Base-by-base conservation (phyloP, 805 yeast genomes). In the Wickerhamiella lipophila region DNA sequence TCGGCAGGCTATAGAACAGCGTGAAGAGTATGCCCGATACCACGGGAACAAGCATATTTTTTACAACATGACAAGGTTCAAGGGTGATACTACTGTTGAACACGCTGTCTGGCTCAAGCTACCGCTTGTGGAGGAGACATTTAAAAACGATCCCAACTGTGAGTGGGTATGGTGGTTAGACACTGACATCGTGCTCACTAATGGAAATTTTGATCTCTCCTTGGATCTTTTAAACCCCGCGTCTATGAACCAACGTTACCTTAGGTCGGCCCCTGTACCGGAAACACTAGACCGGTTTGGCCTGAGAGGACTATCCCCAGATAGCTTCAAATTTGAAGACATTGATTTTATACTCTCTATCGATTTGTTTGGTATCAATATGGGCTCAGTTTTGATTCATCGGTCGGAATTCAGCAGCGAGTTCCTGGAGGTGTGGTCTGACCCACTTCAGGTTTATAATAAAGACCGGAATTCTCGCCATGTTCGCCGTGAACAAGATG, bases 141-240 rank as follows among this genome's bases (percentile, higher is more conserved):
- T 64, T 38, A 57, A 53, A 12, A 38, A 35, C 22, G 47, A 61
- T 49, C 67, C 68, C 4, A 56, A 59, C 2, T 67, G 60, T 16
- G 64, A 65, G 46, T 65, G 69, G 69, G 55, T 66, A 23, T 66
- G 67, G 66, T 65, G 68, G 68, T 56, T 65, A 19, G 69, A 66
- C 49, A 55, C 58, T 6, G 69, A 65, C 32, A 60, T 62, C 12
- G 53, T 65, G 22, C 59, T 65, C 46, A 63, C 63, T 61, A 62
- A 64, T 41, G 58, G 59, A 4, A 35, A 55, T 6, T 22, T 59
- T 18, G 62, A 60, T 21, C 49, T 65, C 6, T 61, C 57, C 3
- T 40, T 50, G 9, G 61, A 62, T 36, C 19, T 66, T 2, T 53
- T 65, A 11, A 47, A 55, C 23, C 64, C 63, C 5, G 46, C 54